phyloP scores from a whole-genome alignment of 1,139 yeast genomes.

The Yarrowia galli region DNA sequence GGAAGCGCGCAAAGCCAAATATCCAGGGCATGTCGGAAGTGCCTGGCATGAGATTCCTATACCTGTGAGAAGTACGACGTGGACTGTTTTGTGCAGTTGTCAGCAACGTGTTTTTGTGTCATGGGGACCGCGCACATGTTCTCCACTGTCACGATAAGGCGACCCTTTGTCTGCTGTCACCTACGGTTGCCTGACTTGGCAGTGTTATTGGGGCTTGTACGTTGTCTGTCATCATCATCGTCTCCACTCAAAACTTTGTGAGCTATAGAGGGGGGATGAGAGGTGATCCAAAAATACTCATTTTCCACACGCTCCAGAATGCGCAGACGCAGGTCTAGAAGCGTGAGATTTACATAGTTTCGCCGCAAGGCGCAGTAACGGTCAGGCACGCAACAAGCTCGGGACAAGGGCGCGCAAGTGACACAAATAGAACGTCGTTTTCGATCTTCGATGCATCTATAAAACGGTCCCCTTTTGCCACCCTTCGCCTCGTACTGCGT shows the following conservation, averaged over 20 bases:
- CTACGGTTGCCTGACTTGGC: background rate
- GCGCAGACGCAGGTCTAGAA: conserved; percentile 20
- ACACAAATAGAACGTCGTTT: background rate
- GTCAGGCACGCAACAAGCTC: background rate
- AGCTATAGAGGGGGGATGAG: background rate
- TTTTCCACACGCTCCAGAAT: background rate
- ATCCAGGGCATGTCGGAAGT: background rate
- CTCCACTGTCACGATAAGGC: background rate
- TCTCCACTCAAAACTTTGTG: conserved; percentile 1
- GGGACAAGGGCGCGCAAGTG: background rate
- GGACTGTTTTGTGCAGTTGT: background rate
- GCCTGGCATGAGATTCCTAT: background rate
- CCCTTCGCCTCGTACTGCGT: background rate
- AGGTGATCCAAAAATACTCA: conserved; percentile 16
- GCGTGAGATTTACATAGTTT: background rate
- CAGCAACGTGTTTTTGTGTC: background rate
- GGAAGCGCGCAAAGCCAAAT: conserved; percentile 3
- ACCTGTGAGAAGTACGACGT: background rate
- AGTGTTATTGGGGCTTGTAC: background rate
- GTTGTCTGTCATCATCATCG: background rate
- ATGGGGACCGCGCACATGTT: background rate
- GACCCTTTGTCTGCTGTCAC: background rate
- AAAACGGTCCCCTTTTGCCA: conserved; percentile 1
- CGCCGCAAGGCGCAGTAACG: conserved; percentile 36
- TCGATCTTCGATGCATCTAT: background rate